Percentiles rank a stretch among this genome's conserved stretches.
These are phyloP conservation scores for Mortierella sp. DNA, from an alignment of 371 early-diverging fungal species.

Conservation along the genomic window DNA sequence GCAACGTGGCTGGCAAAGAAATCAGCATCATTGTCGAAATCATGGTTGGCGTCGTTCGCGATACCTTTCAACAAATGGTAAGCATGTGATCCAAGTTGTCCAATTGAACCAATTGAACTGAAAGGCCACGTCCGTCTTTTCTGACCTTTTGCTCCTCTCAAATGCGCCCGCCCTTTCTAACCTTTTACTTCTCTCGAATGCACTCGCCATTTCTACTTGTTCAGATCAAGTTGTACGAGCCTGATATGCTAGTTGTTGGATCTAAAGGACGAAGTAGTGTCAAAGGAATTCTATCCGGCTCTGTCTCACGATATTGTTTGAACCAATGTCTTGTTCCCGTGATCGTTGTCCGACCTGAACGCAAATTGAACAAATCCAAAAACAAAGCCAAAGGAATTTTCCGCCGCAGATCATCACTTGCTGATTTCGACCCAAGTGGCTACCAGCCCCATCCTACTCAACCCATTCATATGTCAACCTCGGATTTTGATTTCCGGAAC, in stretches of 20 bases:
- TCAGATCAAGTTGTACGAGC: constrained; percentile 69
- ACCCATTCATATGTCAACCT: constrained; percentile 33
- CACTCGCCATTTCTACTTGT: neutral
- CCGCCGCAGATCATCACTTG: constrained; percentile 37
- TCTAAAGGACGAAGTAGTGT: constrained; percentile 69
- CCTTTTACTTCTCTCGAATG: neutral
- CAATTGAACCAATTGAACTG: neutral
- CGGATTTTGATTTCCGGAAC: constrained; percentile 32
- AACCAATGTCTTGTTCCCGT: constrained; percentile 73
- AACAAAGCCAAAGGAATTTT: constrained; percentile 54
- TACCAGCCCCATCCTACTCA: constrained; percentile 33
- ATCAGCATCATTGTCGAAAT: constrained; percentile 71
- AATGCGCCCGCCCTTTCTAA: neutral
- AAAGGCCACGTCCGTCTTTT: too few relatives aligned
- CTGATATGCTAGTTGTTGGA: constrained; percentile 70
- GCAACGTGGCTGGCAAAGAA: constrained; percentile 46
- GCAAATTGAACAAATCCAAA: constrained; percentile 64
- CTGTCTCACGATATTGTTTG: constrained; percentile 71
- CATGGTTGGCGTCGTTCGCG: constrained; percentile 73
- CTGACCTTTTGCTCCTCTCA: too few relatives aligned
- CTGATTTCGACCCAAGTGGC: constrained; percentile 9
- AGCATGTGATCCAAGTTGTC: neutral
- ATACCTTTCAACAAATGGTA: constrained; percentile 74
- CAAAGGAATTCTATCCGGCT: constrained; percentile 68
- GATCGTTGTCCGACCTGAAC: constrained; percentile 68